Evolutionary conservation across 2,329 filamentous ascomycete species (phyloP).

Genomic region (Aspergillus terreus): DNA sequence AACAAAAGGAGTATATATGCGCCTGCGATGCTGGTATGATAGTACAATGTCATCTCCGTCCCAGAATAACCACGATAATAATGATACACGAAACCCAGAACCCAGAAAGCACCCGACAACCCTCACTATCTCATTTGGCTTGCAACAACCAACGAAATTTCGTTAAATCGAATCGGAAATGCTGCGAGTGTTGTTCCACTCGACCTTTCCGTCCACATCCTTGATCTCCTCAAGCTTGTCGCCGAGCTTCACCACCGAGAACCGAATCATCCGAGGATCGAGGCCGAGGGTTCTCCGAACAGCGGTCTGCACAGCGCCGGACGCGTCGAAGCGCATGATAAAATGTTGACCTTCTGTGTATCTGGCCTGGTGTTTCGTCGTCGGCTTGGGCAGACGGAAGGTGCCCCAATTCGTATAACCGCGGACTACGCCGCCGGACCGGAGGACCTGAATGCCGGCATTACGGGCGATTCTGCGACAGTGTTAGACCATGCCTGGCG

Average conservation of each 20-base stretch:
- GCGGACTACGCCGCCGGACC: slow-evolving; percentile 81
- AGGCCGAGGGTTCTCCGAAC: slow-evolving; percentile 72
- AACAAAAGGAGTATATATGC: slow-evolving; percentile 19
- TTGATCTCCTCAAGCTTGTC: slow-evolving; percentile 60
- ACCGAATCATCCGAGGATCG: slow-evolving; percentile 86
- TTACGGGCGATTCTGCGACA: slow-evolving; percentile 74
- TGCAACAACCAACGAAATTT: neutral
- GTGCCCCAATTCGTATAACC: slow-evolving; percentile 94
- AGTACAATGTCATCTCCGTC: slow-evolving; percentile 15
- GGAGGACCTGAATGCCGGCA: slow-evolving; percentile 77
- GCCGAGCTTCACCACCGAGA: slow-evolving; percentile 82
- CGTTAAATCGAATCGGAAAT: slow-evolving; percentile 24
- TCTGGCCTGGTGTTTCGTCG: slow-evolving; percentile 74
- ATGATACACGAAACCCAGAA: slow-evolving; percentile 14
- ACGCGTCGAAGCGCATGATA: slow-evolving; percentile 91
- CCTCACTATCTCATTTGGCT: slow-evolving; percentile 7
- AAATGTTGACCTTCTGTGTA: slow-evolving; percentile 93
- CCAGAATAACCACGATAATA: slow-evolving; percentile 26
- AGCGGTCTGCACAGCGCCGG: slow-evolving; percentile 67
- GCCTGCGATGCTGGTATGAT: slow-evolving; percentile 30
- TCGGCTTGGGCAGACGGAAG: slow-evolving; percentile 77
- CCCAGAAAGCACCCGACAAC: slow-evolving; percentile 8
- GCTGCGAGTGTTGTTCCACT: slow-evolving; percentile 45
- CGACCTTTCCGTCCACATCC: slow-evolving; percentile 53
- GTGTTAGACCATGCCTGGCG: neutral